These are phyloP conservation scores for Candida anutae DNA, from an alignment of 1,139 yeast species.

Conservation along the genomic window DNA sequence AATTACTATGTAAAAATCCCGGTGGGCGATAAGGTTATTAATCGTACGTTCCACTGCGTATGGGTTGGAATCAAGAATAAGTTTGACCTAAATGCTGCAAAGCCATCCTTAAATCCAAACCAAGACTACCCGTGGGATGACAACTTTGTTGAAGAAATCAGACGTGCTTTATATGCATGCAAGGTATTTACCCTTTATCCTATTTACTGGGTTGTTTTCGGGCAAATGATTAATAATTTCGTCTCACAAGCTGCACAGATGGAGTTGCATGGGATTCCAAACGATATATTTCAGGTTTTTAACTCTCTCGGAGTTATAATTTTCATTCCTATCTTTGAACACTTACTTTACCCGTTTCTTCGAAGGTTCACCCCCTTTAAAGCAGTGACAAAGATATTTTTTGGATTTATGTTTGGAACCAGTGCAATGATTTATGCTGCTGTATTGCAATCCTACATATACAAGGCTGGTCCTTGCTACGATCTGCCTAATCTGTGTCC, in stretches of 20 bases:
- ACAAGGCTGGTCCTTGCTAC: slow-evolving; percentile 72
- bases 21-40: slow-evolving; percentile 55
- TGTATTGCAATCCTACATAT: slow-evolving; percentile 67
- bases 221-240: slow-evolving; percentile 60
- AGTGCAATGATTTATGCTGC: slow-evolving; percentile 75
- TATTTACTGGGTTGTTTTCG: slow-evolving; percentile 60
- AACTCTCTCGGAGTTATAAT: slow-evolving; percentile 55
- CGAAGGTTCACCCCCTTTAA: slow-evolving; percentile 51
- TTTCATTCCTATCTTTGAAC: slow-evolving; percentile 54
- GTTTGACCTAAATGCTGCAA: slow-evolving; percentile 46
- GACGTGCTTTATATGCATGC: slow-evolving; percentile 52
- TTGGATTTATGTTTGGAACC: slow-evolving; percentile 69
- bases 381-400: slow-evolving; percentile 66
- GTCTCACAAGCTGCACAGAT: slow-evolving; percentile 59
- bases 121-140: slow-evolving; percentile 48
- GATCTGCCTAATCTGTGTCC: slow-evolving; percentile 43
- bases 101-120: slow-evolving; percentile 43
- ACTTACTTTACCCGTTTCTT: slow-evolving; percentile 46
- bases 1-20: slow-evolving; percentile 53
- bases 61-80: slow-evolving; percentile 41
- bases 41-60: slow-evolving; percentile 45
- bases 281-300: slow-evolving; percentile 57
- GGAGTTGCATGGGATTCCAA: slow-evolving; percentile 59
- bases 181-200: slow-evolving; percentile 57
- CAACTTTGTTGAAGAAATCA: slow-evolving; percentile 55